Conservation (phyloP, 257 asterid species). For the Paraleonurus japonicus region DNA sequence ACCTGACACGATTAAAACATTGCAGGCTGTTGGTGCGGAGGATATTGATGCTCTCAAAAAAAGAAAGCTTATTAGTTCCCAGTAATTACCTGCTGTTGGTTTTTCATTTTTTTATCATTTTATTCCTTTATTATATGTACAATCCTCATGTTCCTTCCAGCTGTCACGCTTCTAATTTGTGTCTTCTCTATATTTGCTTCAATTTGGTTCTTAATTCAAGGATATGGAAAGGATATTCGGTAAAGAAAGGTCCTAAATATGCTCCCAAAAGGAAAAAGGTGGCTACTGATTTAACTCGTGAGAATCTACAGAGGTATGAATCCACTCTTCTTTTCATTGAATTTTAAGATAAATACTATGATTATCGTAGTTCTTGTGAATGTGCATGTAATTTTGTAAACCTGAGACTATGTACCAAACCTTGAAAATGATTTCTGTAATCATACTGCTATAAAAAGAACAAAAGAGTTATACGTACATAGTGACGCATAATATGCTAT, state of each 20-base stretch:
- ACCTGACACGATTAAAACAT: conserved; percentile 16
- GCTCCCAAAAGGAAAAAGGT: conserved; percentile 88
- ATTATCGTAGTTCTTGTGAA: not conserved
- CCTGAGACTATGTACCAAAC: not conserved
- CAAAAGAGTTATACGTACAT: not conserved
- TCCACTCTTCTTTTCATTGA: conserved; percentile 11
- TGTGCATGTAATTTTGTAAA: conserved; percentile 1
- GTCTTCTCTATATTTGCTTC: conserved; percentile 15
- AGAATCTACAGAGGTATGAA: conserved; percentile 72
- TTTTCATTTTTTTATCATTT: not conserved
- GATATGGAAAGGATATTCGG: conserved; percentile 85
- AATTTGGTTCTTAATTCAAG: conserved; percentile 36
- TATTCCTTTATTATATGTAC: not conserved
- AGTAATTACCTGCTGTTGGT: conserved; percentile 46
- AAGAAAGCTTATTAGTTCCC: conserved; percentile 73
- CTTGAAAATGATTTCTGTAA: not conserved
- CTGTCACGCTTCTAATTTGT: not conserved
- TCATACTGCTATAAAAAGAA: not conserved
- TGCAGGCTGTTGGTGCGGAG: conserved; percentile 61
- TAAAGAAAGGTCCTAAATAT: conserved; percentile 84
- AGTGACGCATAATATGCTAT: not conserved
- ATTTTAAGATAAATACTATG: not conserved
- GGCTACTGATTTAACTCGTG: conserved; percentile 93
- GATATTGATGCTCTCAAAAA: conserved; percentile 79
- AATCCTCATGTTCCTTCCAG: not conserved